These are phyloP conservation scores for Zanthoxylum bungeanum DNA, from an alignment of 345 rosid species.

Conservation along the genomic window DNA sequence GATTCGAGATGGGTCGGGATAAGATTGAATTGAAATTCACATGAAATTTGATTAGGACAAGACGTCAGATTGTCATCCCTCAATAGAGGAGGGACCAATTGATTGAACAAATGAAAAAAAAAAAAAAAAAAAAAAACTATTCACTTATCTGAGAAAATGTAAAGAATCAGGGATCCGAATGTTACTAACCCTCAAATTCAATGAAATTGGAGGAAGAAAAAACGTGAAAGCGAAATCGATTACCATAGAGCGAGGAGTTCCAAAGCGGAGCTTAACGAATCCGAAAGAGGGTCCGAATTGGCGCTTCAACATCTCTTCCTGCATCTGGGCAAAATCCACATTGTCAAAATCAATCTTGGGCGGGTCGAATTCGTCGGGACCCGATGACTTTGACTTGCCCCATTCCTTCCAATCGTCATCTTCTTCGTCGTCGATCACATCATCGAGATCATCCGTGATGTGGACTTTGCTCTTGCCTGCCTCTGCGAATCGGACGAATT, in stretches of 20 bases:
- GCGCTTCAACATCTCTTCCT: constrained; percentile 58
- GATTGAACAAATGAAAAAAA: too few relatives aligned
- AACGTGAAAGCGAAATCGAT: background rate
- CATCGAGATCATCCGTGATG: constrained; percentile 82
- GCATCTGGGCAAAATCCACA: constrained; percentile 59
- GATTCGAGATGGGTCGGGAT: too few relatives aligned
- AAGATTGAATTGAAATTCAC: too few relatives aligned
- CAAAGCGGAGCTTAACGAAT: constrained; percentile 84
- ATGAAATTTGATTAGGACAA: too few relatives aligned
- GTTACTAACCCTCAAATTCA: too few relatives aligned
- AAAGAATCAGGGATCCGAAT: too few relatives aligned
- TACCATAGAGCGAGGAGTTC: constrained; percentile 63
- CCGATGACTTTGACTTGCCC: constrained; percentile 51
- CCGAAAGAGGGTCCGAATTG: constrained; percentile 66
- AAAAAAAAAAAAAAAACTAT: too few relatives aligned
- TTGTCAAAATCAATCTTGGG: constrained; percentile 63
- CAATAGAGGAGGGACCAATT: too few relatives aligned
- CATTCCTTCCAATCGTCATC: constrained; percentile 91
- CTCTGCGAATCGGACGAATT: constrained; percentile 28
- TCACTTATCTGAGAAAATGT: too few relatives aligned
- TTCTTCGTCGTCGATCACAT: constrained; percentile 84
- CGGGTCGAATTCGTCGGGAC: constrained; percentile 42
- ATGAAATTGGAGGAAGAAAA: background rate
- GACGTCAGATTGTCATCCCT: too few relatives aligned
- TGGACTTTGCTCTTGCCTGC: constrained; percentile 64